Evolutionary conservation across 345 rosid genomes (phyloP), one percentile per base, ranked within the genome.

Genomic region (Barbarea vulgaris): DNA sequence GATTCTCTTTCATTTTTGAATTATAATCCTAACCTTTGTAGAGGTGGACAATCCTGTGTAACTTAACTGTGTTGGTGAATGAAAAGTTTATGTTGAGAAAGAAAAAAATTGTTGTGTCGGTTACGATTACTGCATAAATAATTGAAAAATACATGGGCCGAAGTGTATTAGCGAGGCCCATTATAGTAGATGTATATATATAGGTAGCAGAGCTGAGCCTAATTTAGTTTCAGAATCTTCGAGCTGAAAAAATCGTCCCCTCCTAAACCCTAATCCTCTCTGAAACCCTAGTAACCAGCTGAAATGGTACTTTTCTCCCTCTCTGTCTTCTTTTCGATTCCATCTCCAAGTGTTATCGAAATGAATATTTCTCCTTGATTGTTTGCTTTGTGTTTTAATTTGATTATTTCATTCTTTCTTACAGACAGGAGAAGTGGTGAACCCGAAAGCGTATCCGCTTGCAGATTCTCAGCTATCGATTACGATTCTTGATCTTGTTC

Each of bases 361-460:
- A 21, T 5, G 7, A 27, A 18, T 27, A 3, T 12, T 31, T 13
- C 59, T 64, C 36, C 19, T 27, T 50, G 30, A 36, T 48, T 54
- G 10, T 24, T 46, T 39, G 6, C 15, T 70, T 75, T 50, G 34
- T 0, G 3, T 15, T 30, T n/a, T 50, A 11, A 42, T 69, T 55
- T 55, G 11, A 6, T 15, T 12, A 21, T 70, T 30, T 4, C 12
- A 1, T 50, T 59, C 22, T 24, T 2, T 56, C 7, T 69, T 80
- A 74, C 75, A 89, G 94, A 85, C 86, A 0, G 94, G 83, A 64
- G 98, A 90, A 67, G 81, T 76, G 3, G 97, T 88, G 58, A 94
- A 94, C 81, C 91, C 98, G 0, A 90, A 89, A 80, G 97, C 97
- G 1, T 90, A 90, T 72, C 99, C 99, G 1, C 86, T 95, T 4